phyloP scores from a whole-genome alignment of 2,329 filamentous ascomycete genomes.

The Tympanopsis confertula region DNA sequence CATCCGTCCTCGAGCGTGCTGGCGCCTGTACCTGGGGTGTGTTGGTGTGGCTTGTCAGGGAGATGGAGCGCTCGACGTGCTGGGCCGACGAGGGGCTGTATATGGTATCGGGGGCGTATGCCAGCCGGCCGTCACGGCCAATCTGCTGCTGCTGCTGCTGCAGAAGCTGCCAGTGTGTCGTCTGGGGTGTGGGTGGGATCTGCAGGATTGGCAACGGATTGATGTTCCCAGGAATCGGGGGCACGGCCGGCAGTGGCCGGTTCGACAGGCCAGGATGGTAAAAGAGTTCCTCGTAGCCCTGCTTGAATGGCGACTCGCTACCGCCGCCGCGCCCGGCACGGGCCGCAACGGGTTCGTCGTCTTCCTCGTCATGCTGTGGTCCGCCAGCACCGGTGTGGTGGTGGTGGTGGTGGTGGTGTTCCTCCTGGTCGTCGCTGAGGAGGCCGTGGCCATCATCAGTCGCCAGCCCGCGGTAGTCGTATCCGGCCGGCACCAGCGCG shows the following conservation, averaged over 20 bases:
- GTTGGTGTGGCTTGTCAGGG: slow-evolving; percentile 69
- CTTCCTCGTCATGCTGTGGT: too few relatives aligned
- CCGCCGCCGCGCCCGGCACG: slow-evolving; percentile 40
- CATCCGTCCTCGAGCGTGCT: slow-evolving; percentile 89
- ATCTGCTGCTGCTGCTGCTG: slow-evolving; percentile 18
- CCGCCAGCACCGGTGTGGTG: too few relatives aligned
- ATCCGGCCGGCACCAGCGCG: slow-evolving; percentile 59
- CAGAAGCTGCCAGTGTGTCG: slow-evolving; percentile 13
- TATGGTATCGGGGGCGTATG: slow-evolving; percentile 34
- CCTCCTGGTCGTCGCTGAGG: too few relatives aligned
- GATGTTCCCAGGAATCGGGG: slow-evolving; percentile 47
- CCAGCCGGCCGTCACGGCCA: slow-evolving; percentile 16
- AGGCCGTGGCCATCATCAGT: background rate
- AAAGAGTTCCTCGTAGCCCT: slow-evolving; percentile 80
- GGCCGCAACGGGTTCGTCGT: slow-evolving; percentile 62
- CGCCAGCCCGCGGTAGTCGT: slow-evolving; percentile 61
- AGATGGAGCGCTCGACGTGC: slow-evolving; percentile 62
- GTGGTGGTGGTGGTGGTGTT: too few relatives aligned
- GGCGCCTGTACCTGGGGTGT: slow-evolving; percentile 70
- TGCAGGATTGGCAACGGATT: slow-evolving; percentile 37
- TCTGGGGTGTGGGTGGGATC: slow-evolving; percentile 28
- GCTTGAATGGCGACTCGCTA: slow-evolving; percentile 55
- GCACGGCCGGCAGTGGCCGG: slow-evolving; percentile 53
- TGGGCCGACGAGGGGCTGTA: slow-evolving; percentile 30
- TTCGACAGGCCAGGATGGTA: slow-evolving; percentile 73